Percentiles rank a stretch among this genome's conserved stretches.
phyloP scores from a whole-genome alignment of 2,329 filamentous ascomycete species.

The Teratosphaeriaceae sp. region DNA sequence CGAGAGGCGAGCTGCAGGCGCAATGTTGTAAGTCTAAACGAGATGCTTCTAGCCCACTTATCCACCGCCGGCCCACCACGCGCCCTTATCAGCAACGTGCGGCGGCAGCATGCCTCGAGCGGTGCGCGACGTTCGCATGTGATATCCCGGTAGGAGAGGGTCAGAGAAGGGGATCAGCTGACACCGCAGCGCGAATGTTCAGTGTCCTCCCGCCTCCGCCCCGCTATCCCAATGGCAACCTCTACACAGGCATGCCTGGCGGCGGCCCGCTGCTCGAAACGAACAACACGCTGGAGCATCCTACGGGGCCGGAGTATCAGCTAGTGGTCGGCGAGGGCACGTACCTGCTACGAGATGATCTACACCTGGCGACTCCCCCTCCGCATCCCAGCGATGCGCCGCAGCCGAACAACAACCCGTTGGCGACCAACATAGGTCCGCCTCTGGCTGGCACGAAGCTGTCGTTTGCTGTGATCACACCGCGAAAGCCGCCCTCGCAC shows the following conservation, averaged over 20 bases:
- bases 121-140: no score
- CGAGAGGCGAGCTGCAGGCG: neutral
- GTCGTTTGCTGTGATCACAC: constrained; percentile 66
- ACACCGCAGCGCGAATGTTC: constrained; percentile 5
- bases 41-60: constrained; percentile 1
- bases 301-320: constrained; percentile 75
- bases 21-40: constrained; percentile 4
- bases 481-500: constrained; percentile 38
- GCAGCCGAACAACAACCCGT: constrained; percentile 78
- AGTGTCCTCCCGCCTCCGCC: constrained; percentile 81
- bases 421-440: constrained; percentile 78
- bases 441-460: constrained; percentile 79
- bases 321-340: constrained; percentile 93
- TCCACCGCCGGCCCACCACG: neutral
- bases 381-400: constrained; percentile 93
- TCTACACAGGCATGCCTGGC: constrained; percentile 56
- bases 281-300: constrained; percentile 79
- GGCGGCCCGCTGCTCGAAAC: constrained; percentile 80
- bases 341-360: constrained; percentile 83
- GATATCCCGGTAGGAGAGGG: no score
- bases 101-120: neutral
- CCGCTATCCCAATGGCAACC: constrained; percentile 73
- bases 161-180: neutral
- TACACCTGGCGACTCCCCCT: constrained; percentile 87
- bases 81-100: constrained; percentile 3